These are phyloP conservation scores for Carex cristatella DNA, from an alignment of 176 grass and related monocot genomes.

Conservation along the genomic window DNA sequence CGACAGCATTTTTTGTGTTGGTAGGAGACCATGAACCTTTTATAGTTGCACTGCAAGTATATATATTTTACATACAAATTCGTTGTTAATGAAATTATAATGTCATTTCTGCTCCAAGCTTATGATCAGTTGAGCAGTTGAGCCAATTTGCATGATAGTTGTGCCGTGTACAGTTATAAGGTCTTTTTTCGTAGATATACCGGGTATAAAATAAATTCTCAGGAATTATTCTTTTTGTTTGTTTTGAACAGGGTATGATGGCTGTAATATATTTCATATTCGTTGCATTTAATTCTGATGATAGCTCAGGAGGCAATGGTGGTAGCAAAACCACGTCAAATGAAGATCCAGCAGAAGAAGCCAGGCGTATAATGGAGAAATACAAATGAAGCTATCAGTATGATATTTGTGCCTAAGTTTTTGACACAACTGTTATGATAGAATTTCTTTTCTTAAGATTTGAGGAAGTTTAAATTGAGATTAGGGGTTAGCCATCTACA, in stretches of 20 bases:
- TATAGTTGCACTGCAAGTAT: too few species aligned
- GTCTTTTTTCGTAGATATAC: neutral
- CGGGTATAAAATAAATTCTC: neutral
- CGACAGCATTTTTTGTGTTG: constrained; percentile 54
- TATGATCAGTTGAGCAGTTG: neutral
- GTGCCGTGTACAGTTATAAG: neutral
- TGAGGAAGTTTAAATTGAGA: neutral
- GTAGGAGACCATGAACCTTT: neutral
- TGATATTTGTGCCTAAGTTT: neutral
- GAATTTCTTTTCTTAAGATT: neutral
- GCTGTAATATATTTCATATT: constrained; percentile 79
- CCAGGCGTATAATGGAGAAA: constrained; percentile 93
- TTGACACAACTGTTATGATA: neutral
- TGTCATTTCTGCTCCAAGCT: neutral
- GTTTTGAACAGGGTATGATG: constrained; percentile 61
- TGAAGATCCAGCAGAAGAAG: constrained; percentile 76
- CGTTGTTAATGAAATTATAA: neutral
- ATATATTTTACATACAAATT: neutral
- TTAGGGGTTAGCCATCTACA: neutral
- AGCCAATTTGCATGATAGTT: neutral
- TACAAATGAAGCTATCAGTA: constrained; percentile 47
- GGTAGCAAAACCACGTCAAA: neutral
- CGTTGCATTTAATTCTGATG: constrained; percentile 62
- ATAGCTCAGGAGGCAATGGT: constrained; percentile 34
- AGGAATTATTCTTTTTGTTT: neutral